Evolutionary conservation across 2,329 filamentous ascomycete species (phyloP).

Genomic region (Penicillium sp.): DNA sequence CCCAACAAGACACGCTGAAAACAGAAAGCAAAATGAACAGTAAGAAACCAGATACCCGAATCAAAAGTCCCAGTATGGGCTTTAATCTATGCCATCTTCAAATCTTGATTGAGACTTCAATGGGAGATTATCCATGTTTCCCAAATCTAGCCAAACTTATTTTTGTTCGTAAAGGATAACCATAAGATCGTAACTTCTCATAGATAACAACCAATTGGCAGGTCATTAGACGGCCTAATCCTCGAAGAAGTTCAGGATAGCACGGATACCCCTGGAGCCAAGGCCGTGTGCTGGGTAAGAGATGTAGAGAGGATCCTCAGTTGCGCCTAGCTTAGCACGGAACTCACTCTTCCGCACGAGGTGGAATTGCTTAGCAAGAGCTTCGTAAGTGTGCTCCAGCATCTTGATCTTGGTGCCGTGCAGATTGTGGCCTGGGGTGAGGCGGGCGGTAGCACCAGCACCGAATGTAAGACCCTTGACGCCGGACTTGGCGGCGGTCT

Average conservation of each 20-base stretch:
- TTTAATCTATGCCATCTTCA: not conserved
- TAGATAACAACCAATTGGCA: not conserved
- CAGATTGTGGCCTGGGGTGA: constrained; percentile 78
- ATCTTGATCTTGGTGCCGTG: constrained; percentile 78
- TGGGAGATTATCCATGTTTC: not conserved
- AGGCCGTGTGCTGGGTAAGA: constrained; percentile 86
- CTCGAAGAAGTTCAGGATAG: constrained; percentile 89
- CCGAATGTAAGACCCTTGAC: constrained; percentile 78
- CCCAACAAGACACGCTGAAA: not conserved
- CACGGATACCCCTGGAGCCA: constrained; percentile 75
- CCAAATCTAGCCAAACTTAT: not conserved
- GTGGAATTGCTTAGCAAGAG: constrained; percentile 76
- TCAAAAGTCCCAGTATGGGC: not conserved
- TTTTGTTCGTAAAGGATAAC: not conserved
- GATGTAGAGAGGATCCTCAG: constrained; percentile 82
- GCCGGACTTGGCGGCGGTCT: constrained; percentile 58
- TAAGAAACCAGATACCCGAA: not conserved
- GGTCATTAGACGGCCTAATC: constrained; percentile 40
- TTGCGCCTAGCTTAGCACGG: constrained; percentile 82
- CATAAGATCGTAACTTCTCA: not conserved
- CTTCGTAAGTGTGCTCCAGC: constrained; percentile 77
- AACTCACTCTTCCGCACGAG: constrained; percentile 85
- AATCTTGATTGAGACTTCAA: not conserved
- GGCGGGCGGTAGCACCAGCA: constrained; percentile 71
- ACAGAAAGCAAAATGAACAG: not conserved